These are phyloP conservation scores for Colletotrichum graminicola DNA, from an alignment of 2,329 filamentous ascomycete genomes.

Conservation along the genomic window DNA sequence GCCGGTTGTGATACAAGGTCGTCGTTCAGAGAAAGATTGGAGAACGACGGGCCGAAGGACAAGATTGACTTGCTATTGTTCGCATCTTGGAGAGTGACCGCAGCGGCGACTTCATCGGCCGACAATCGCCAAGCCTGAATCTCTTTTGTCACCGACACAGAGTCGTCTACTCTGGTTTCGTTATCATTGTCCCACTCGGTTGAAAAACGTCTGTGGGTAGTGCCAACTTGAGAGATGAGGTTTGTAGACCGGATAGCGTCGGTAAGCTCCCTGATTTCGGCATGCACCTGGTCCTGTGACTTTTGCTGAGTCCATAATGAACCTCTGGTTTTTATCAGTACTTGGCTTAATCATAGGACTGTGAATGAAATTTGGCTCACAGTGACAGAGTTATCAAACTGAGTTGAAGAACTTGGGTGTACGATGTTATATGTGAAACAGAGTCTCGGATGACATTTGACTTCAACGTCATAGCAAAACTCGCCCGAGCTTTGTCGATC, in stretches of 20 bases:
- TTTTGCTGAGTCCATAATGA: conserved; percentile 44
- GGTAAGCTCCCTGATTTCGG: conserved; percentile 46
- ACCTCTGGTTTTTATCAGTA: conserved; percentile 34
- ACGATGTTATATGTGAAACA: conserved; percentile 45
- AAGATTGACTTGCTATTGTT: conserved; percentile 16
- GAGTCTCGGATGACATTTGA: conserved; percentile 44
- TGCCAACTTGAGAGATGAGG: conserved; percentile 35
- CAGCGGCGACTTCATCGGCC: conserved; percentile 47
- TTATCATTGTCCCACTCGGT: conserved; percentile 38
- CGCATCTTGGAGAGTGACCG: conserved; percentile 43
- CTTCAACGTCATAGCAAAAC: conserved; percentile 44
- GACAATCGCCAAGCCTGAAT: conserved; percentile 47
- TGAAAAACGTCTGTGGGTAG: neutral
- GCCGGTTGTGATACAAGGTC: neutral
- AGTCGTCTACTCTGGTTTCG: conserved; percentile 30
- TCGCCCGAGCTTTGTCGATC: conserved; percentile 43
- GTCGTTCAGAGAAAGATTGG: neutral
- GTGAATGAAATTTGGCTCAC: conserved; percentile 2
- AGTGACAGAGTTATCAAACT: conserved; percentile 48
- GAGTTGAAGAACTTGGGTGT: conserved; percentile 47
- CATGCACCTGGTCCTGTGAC: conserved; percentile 47
- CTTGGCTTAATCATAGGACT: no score
- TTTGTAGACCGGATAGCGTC: conserved; percentile 43
- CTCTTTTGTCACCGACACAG: conserved; percentile 41
- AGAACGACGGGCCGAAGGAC: conserved; percentile 13